Percentiles rank a stretch among this genome's conserved stretches.
phyloP scores from a whole-genome alignment of 1,284 basidiomycete genomes.

The Irpex lacteus region DNA sequence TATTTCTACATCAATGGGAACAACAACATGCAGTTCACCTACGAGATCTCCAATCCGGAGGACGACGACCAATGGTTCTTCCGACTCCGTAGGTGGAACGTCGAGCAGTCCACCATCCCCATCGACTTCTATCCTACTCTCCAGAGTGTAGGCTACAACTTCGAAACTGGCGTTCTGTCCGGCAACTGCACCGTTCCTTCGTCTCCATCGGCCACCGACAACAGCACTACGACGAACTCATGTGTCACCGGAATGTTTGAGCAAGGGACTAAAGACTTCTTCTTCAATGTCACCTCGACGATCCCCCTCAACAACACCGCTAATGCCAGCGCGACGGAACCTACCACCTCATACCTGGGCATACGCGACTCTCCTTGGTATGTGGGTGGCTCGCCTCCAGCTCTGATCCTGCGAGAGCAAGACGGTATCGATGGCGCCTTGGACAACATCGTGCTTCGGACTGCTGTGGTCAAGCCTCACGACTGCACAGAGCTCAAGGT shows the following conservation, averaged over 20 bases:
- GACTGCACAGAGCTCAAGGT: slow-evolving; percentile 20
- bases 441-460: slow-evolving; percentile 8
- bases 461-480: slow-evolving; percentile 12
- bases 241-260: slow-evolving; percentile 17
- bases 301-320: slow-evolving; percentile 17
- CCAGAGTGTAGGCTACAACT: slow-evolving; percentile 16
- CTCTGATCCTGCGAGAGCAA: slow-evolving; percentile 11
- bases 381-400: slow-evolving; percentile 10
- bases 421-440: neutral
- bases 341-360: slow-evolving; percentile 9
- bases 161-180: slow-evolving; percentile 10
- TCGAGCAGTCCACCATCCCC: slow-evolving; percentile 13
- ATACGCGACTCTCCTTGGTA: slow-evolving; percentile 12
- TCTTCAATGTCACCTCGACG: slow-evolving; percentile 17
- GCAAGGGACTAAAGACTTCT: slow-evolving; percentile 5
- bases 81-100: slow-evolving; percentile 13
- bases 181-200: slow-evolving; percentile 17
- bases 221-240: slow-evolving; percentile 8
- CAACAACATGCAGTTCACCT: slow-evolving; percentile 13
- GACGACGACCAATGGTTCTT: slow-evolving; percentile 16
- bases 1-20: slow-evolving; percentile 11
- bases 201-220: neutral
- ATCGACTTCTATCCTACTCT: slow-evolving; percentile 17
- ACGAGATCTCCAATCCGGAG: slow-evolving; percentile 13
- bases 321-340: neutral